These are phyloP conservation scores for Boletus bicolor DNA, from an alignment of 768 basidiomycete genomes.

Conservation along the genomic window DNA sequence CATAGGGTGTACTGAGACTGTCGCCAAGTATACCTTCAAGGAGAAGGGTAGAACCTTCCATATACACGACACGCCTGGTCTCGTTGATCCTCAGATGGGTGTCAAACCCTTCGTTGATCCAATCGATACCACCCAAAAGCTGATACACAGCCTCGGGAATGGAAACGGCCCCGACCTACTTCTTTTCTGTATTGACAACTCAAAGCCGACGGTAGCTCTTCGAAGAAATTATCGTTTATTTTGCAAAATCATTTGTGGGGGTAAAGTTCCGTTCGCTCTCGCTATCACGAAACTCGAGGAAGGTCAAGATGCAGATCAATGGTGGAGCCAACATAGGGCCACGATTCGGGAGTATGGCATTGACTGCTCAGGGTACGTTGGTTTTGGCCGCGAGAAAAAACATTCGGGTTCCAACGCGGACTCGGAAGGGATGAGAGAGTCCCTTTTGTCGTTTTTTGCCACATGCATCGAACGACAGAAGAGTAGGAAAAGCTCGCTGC, in stretches of 20 bases:
- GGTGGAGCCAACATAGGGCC: conserved; percentile 33
- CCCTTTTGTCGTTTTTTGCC: conserved; percentile 20
- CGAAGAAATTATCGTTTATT: conserved; percentile 29
- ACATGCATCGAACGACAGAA: conserved; percentile 13
- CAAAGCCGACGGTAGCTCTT: conserved; percentile 24
- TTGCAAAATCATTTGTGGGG: conserved; percentile 24
- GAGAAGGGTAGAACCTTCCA: conserved; percentile 21
- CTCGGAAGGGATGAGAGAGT: conserved; percentile 25
- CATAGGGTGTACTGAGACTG: conserved; percentile 33
- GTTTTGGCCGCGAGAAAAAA: conserved; percentile 31
- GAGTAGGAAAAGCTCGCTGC: background rate
- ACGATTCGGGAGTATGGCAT: conserved; percentile 15
- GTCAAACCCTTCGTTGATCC: conserved; percentile 18
- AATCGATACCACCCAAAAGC: conserved; percentile 22
- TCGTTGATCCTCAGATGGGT: conserved; percentile 26
- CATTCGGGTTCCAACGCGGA: conserved; percentile 15
- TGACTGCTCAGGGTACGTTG: conserved; percentile 28
- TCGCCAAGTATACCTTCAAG: conserved; percentile 22
- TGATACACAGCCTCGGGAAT: conserved; percentile 31
- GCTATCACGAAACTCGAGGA: conserved; percentile 31
- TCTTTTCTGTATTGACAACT: conserved; percentile 31
- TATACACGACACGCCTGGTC: conserved; percentile 34
- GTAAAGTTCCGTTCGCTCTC: conserved; percentile 28
- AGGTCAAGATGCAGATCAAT: conserved; percentile 27
- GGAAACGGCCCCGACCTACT: conserved; percentile 29